A percentile compares a stretch with the other conserved stretches of the same genome.
phyloP scores from a whole-genome alignment of 371 early-diverging fungal species.

The Mucor ambiguus region DNA sequence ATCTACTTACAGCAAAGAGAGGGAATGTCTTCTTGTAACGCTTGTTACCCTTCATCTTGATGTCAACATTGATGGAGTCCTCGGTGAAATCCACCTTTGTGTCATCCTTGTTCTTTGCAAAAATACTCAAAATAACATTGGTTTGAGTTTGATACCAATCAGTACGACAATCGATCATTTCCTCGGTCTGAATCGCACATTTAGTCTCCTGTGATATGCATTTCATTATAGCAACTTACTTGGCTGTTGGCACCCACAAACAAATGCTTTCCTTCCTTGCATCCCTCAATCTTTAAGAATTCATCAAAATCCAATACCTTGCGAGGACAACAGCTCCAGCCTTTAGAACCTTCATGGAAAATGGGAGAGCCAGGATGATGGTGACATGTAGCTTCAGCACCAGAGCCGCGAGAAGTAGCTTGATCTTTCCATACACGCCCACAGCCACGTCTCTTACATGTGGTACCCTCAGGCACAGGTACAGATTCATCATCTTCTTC shows the following conservation, averaged over 20 bases:
- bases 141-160: constrained; percentile 96
- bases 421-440: constrained; percentile 64
- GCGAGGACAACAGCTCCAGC: constrained; percentile 87
- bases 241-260: constrained; percentile 62
- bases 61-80: constrained; percentile 40
- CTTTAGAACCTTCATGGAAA: constrained; percentile 94
- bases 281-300: constrained; percentile 93
- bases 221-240: constrained; percentile 11
- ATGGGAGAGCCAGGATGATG: constrained; percentile 90
- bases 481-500: constrained; percentile 72
- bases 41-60: constrained; percentile 64
- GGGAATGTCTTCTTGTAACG: constrained; percentile 60
- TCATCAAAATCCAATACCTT: constrained; percentile 97
- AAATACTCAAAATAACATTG: constrained; percentile 84
- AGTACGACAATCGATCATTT: constrained; percentile 76
- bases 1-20: constrained; percentile 51
- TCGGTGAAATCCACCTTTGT: constrained; percentile 66
- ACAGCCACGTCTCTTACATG: constrained; percentile 88
- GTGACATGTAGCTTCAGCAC: constrained; percentile 65
- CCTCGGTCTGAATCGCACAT: constrained; percentile 32
- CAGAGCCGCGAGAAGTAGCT: constrained; percentile 61
- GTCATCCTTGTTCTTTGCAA: constrained; percentile 84
- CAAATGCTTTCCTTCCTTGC: constrained; percentile 82
- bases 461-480: constrained; percentile 77
- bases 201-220: neutral